Conservation (phyloP, 1,284 basidiomycete species). For the Neonothopanus nambi region DNA sequence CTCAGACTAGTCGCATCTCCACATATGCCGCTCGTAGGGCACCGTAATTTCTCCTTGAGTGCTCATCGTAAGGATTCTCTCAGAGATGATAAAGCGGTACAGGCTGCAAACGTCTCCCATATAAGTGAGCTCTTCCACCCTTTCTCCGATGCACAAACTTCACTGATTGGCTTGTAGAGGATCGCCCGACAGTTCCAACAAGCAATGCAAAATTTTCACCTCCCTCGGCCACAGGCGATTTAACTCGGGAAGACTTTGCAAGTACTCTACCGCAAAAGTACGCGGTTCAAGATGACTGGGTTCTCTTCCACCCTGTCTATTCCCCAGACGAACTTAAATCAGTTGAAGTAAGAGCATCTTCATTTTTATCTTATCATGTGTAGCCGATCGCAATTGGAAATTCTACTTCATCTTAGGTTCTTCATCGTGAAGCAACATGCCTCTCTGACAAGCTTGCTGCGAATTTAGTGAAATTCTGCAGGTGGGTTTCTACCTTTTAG, state of each 20-base stretch:
- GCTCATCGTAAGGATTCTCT: not conserved
- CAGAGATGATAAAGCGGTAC: not conserved
- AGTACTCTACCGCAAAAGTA: not conserved
- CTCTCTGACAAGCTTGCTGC: slow-evolving; percentile 74
- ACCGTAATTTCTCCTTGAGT: not conserved
- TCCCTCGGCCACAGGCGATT: too few relatives aligned
- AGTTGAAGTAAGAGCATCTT: slow-evolving; percentile 69
- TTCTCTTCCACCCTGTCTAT: slow-evolving; percentile 84
- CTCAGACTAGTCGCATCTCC: not conserved
- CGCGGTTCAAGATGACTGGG: slow-evolving; percentile 62
- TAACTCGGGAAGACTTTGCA: too few relatives aligned
- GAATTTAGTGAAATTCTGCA: slow-evolving; percentile 58
- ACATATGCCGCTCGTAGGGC: too few relatives aligned
- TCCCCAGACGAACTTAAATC: slow-evolving; percentile 75
- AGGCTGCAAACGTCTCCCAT: slow-evolving; percentile 8
- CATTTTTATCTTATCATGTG: not conserved
- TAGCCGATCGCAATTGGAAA: not conserved
- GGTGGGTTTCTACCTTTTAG: slow-evolving; percentile 34
- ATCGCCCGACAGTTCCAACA: not conserved
- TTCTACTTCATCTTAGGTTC: slow-evolving; percentile 46
- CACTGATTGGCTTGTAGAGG: not conserved
- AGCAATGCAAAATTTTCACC: not conserved
- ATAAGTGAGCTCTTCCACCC: not conserved
- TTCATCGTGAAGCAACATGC: slow-evolving; percentile 68
- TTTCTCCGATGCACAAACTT: not conserved